Base-by-base conservation (phyloP, 208 protist genomes). In the Sergeia podlipaevii region DNA sequence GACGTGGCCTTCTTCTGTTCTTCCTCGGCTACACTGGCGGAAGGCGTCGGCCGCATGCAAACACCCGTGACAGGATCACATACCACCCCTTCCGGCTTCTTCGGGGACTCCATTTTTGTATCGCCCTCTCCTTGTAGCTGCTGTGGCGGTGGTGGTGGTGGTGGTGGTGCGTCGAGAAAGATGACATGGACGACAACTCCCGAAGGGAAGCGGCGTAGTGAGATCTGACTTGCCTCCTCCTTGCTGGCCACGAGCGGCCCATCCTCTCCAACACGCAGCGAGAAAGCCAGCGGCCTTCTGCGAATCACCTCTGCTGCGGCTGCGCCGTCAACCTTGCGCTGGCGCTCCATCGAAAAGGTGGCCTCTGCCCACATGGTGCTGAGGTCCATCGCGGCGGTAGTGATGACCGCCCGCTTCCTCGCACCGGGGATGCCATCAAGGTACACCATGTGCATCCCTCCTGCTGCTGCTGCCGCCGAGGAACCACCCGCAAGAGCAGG, bases 351-450 rank as follows among this genome's bases (percentile, higher is more conserved):
- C 7, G 47, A 26, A 20, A 64, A 34, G 32, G 39, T 10, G 2
- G 78, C 77, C 26, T 69, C 54, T 23, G 60, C 45, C 77, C 77
- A 85, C 24, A 80, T 57, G 18, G 73, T 85, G 42, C 62, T 62
- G 24, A 80, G 53, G 18, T 64, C 75, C 73, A 85, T 85, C 34
- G 47, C 51, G 11, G 77, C 51, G 2, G 65, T 70, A 6, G 77
- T 85, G 11, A 80, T 20, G 27, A 85, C 54, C 3, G 61, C 62
- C 17, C 30, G 29, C 44, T 63, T 23, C 65, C 55, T 10, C 54
- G 63, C 13, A 51, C n/a, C 56, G 3, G 71, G 71, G 41, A 85
- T 72, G 8, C 73, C 73, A 4, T 71, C 54, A 21, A 85, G 23
- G 15, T 53, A 46, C 26, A 85, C 49, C 4, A 80, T 41, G 32